Evolutionary conservation across 148 eudicot species (phyloP), one percentile per base, ranked within the genome.

Genomic region (Chenopodium formosanum): DNA sequence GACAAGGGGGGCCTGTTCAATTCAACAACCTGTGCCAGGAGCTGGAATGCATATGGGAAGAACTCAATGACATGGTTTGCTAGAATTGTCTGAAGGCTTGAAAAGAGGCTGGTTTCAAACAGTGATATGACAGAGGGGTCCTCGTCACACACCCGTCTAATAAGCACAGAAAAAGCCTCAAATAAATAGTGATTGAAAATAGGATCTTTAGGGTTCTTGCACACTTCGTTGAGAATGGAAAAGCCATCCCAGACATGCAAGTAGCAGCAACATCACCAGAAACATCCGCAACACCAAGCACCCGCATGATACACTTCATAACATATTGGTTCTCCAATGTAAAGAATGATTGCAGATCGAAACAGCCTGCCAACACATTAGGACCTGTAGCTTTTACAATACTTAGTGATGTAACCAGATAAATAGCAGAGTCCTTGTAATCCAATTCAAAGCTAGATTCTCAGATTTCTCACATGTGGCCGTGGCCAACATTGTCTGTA

Each of bases 301-400:
- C 99, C 76, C 98, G 91, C 99, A 96, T 94, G 78, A 96, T 91
- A 79, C 99, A 96, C 90, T 90, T 96, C 98, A 96, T 94, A 22
- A 96, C 83, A 86, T 96, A 96, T 47, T 91, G 98, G 80, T 96
- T 96, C 88, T 96, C 99, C 60, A 91, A 84, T 22, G 88, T 79
- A 78, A 89, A 96, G 84, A 96, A 96, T 79, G 84, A 89, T 81
- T 88, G 91, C 75, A 94, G 95, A 84, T 96, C 94, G n/a, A 96
- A 90, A 78, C 91, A 88, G 50, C 92, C 98, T 25, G 98, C 92
- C 32, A 94, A 86, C 16, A 94, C 91, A 44, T 88, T 92, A 47
- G 85, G 85, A 52, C 93, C 98, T 74, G 93, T 92, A 31, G 98
- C 92, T 83, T 85, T 92, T 83, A 85, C 91, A 22, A 90, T 86